Base-by-base conservation (phyloP, 768 basidiomycete species). In the Boletus huronensis region DNA sequence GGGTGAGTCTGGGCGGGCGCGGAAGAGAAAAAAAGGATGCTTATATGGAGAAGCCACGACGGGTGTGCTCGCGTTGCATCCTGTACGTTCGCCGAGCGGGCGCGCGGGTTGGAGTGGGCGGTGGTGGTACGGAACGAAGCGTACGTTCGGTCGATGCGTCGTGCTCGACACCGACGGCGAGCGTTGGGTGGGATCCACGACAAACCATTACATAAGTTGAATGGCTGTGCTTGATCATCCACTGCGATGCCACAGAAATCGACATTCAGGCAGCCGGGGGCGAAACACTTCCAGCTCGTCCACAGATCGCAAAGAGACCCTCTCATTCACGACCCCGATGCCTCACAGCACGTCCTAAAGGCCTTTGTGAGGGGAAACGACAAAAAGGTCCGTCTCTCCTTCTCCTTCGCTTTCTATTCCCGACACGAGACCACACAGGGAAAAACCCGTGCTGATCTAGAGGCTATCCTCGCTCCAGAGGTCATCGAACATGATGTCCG, bases 261-360 rank as follows among this genome's bases (percentile, higher is more conserved):
- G 14, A 81, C 94, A 59, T 99, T 91, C 76, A 85, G 93, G 55
- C 87, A 86, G 60, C 90, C 96, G 8, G 92, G 90, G 21, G 85
- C 88, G 52, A 85, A 87, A 65, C 95, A 98, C 68, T 98, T 96
- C 63, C 95, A 98, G 75, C 89, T 99, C 36, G 95, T 99, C 21
- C 93, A 98, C 69, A 82, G 97, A 55, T 98, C 95, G 8, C 94
- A 94, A 65, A 77, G 96, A 41, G 97, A 98, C 74, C 97, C 97
- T 3, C 82, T 96, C 46, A 93, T 94, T 59, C 88, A 98, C 65
- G 95, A 98, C 63, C 84, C 92, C 2, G 90, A 93, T 54, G 92
- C 93, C 0, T 85, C 85, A 48, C 81, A 84, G 58, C 86, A 93
- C 69, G 94, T 99, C n/a, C 78, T 98, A 43, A 96, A 92, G 67